phyloP scores from a whole-genome alignment of 768 basidiomycete genomes.

The Stropharia rugosoannulata region DNA sequence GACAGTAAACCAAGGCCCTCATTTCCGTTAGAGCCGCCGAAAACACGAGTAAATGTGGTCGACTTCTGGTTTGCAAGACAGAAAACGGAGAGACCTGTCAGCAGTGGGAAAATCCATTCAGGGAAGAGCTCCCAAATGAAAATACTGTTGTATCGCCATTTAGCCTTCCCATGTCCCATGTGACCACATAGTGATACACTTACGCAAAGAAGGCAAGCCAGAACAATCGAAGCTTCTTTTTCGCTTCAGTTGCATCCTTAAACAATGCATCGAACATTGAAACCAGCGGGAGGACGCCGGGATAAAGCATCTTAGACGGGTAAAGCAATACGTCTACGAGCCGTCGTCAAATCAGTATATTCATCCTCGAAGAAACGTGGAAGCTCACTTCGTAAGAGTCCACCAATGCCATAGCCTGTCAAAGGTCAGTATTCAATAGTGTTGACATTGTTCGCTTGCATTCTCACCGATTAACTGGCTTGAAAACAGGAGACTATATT shows the following conservation, averaged over 20 bases:
- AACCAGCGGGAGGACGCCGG: constrained; percentile 42
- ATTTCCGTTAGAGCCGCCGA: constrained; percentile 65
- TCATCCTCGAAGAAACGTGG: background rate
- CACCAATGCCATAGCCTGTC: constrained; percentile 54
- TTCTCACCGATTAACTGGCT: constrained; percentile 32
- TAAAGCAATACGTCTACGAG: constrained; percentile 43
- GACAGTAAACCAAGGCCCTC: constrained; percentile 62
- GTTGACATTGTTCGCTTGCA: background rate
- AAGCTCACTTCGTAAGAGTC: constrained; percentile 44
- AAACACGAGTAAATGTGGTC: constrained; percentile 51
- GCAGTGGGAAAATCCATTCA: constrained; percentile 59
- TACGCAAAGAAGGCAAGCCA: constrained; percentile 44
- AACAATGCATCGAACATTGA: constrained; percentile 51
- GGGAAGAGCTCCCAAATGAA: constrained; percentile 52
- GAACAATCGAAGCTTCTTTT: constrained; percentile 47
- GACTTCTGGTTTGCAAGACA: constrained; percentile 53
- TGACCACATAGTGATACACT: constrained; percentile 11
- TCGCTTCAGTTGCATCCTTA: constrained; percentile 35
- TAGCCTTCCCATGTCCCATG: background rate
- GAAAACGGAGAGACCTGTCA: constrained; percentile 56
- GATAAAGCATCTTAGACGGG: constrained; percentile 54
- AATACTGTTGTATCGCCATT: constrained; percentile 29
- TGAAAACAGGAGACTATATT: constrained; percentile 29
- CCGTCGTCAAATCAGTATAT: background rate
- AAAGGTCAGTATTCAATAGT: background rate